A percentile compares a stretch with the other conserved stretches of the same genome.
Conservation (phyloP, 129 eudicot species). For the Gnaphalium uliginosum region DNA sequence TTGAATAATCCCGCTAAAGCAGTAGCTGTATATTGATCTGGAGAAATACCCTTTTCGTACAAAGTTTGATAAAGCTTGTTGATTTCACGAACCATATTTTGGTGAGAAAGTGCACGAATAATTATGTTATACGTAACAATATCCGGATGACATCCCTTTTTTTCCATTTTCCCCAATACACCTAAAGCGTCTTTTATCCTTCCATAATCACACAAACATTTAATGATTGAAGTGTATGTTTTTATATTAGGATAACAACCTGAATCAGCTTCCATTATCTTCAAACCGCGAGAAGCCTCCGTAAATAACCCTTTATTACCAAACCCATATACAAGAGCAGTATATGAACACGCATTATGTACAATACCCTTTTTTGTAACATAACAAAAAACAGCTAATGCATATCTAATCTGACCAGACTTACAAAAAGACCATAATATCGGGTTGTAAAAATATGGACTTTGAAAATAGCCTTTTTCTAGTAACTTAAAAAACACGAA, state of each 20-base stretch:
- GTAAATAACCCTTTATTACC: conserved; percentile 45
- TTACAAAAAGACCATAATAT: conserved; percentile 66
- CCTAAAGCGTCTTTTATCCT: conserved; percentile 46
- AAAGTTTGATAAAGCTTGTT: conserved; percentile 32
- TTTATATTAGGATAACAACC: conserved; percentile 44
- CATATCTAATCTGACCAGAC: conserved; percentile 27
- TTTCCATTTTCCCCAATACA: conserved; percentile 49
- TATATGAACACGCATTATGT: conserved; percentile 45
- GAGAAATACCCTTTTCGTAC: conserved; percentile 41
- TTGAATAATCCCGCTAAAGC: conserved; percentile 60
- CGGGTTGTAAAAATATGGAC: conserved; percentile 46
- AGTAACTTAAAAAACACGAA: conserved; percentile 32
- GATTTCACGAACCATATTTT: conserved; percentile 40
- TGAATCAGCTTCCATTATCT: conserved; percentile 40
- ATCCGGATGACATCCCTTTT: conserved; percentile 52
- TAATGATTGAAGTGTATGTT: conserved; percentile 53
- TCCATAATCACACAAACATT: conserved; percentile 61
- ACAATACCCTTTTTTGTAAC: conserved; percentile 56
- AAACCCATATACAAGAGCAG: conserved; percentile 65
- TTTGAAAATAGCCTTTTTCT: conserved; percentile 31
- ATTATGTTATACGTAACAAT: conserved; percentile 52
- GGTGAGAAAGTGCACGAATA: conserved; percentile 52
- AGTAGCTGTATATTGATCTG: conserved; percentile 46
- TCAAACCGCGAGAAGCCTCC: conserved; percentile 50
- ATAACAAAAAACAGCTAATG: conserved; percentile 46